Evolutionary conservation across 2,329 filamentous ascomycete species (phyloP).

Genomic region (Tolypocladium tundrense): DNA sequence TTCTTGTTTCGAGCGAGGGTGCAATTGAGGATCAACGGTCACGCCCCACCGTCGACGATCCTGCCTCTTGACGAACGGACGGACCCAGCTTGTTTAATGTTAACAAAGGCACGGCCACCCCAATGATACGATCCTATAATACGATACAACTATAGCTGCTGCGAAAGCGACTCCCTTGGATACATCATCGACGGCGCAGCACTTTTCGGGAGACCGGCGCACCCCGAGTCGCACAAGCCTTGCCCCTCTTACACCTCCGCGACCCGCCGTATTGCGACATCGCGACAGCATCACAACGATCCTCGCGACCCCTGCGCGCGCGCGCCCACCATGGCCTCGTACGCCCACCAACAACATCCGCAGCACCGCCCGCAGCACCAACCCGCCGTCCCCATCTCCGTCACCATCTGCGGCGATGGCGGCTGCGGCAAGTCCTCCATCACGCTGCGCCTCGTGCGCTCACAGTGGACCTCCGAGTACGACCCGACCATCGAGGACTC

Average conservation of each 20-base stretch:
- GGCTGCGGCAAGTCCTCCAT: slow-evolving; percentile 81
- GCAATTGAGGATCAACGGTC: not conserved
- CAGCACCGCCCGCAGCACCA: slow-evolving; percentile 5
- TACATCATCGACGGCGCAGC: not conserved
- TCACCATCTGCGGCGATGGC: slow-evolving; percentile 80
- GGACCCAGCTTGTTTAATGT: too few species aligned
- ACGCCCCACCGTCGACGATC: not conserved
- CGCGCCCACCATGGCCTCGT: not conserved
- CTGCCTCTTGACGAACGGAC: not conserved
- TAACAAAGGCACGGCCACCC: not conserved
- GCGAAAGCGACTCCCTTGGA: not conserved
- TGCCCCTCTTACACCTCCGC: not conserved
- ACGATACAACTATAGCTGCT: not conserved
- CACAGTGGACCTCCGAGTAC: slow-evolving; percentile 76
- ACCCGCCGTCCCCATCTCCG: slow-evolving; percentile 49
- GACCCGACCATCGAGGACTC: slow-evolving; percentile 77
- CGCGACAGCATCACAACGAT: not conserved
- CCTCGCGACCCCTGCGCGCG: not conserved
- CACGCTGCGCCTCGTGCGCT: slow-evolving; percentile 70
- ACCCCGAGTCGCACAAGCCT: not conserved
- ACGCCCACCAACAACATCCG: not conserved
- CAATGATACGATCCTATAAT: not conserved
- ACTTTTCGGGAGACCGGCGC: not conserved
- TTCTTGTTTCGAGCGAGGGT: not conserved
- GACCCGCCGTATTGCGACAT: not conserved